These are phyloP conservation scores for Triticum aestivum DNA, from an alignment of 176 grass and related monocot species.

Conservation along the genomic window IWGSC_CS_RefSeq_v2.1 NC_057794.1:359266589-359267088, in stretches of 20 bases:
- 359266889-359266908: not conserved
- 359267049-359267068: too few species aligned
- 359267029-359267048: too few species aligned
- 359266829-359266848: not conserved
- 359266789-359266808: too few species aligned
- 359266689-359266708: constrained; percentile 83
- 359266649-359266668: constrained; percentile 75
- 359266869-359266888: not conserved
- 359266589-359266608: constrained; percentile 71
- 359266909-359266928: constrained; percentile 11
- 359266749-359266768: not conserved
- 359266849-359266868: not conserved
- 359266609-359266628: constrained; percentile 68
- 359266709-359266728: constrained; percentile 24
- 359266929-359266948: not conserved
- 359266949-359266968: not conserved
- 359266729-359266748: not conserved
- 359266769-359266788: too few species aligned
- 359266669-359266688: constrained; percentile 84
- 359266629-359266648: constrained; percentile 70
- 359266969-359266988: not conserved
- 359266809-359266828: not conserved
- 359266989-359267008: not conserved
- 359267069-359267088: too few species aligned
- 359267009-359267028: too few species aligned